A percentile compares a stretch with the other conserved stretches of the same genome.
phyloP scores from a whole-genome alignment of 176 grass and related monocot species.

The Puccinellia tenuiflora region DNA sequence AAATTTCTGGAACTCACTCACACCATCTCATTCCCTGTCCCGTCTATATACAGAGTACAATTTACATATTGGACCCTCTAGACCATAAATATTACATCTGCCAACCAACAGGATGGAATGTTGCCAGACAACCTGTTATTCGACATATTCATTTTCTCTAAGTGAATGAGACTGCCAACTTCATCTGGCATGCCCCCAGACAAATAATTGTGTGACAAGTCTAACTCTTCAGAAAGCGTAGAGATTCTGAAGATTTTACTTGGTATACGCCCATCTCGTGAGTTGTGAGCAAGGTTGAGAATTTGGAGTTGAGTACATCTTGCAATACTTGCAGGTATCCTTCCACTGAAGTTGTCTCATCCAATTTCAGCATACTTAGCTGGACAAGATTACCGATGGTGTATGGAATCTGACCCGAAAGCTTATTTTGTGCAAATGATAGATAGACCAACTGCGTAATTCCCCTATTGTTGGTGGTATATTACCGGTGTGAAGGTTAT shows the following conservation, averaged over 20 bases:
- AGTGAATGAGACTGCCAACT: conserved; percentile 35
- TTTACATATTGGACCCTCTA: too few species aligned
- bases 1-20: too few species aligned
- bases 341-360: conserved; percentile 36
- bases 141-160: conserved; percentile 19
- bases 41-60: too few species aligned
- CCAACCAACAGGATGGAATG: too few species aligned
- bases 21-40: too few species aligned
- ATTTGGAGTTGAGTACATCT: conserved; percentile 11
- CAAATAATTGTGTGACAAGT: conserved; percentile 58
- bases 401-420: conserved; percentile 17
- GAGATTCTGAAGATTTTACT: conserved; percentile 17
- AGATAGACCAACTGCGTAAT: conserved; percentile 12
- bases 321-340: conserved; percentile 31
- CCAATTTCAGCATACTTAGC: conserved; percentile 25
- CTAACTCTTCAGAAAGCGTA: conserved; percentile 15
- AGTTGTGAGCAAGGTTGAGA: conserved; percentile 56
- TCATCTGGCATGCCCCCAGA: conserved; percentile 28
- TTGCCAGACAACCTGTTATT: conserved; percentile 35
- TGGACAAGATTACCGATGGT: conserved; percentile 32
- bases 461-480: conserved; percentile 24
- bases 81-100: too few species aligned
- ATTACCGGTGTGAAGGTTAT: conserved; percentile 36
- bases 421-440: background rate
- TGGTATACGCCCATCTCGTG: conserved; percentile 42